phyloP scores from a whole-genome alignment of 2,329 filamentous ascomycete genomes.

The Penicillium sp. region DNA sequence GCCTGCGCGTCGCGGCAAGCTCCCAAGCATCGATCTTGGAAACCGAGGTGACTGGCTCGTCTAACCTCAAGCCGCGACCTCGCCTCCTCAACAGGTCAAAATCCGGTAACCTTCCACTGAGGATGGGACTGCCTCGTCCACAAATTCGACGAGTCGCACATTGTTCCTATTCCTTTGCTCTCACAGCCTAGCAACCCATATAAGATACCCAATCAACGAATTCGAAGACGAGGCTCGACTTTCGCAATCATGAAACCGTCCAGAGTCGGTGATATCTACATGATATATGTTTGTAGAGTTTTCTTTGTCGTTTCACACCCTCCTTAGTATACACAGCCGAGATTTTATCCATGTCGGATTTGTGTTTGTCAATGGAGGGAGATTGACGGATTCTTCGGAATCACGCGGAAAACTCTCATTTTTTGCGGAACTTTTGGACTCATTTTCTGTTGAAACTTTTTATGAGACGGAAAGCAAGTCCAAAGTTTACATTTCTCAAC shows the following conservation, averaged over 20 bases:
- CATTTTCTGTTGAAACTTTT: slow-evolving; percentile 14
- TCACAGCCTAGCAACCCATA: background rate
- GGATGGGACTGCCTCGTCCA: background rate
- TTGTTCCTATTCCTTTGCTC: background rate
- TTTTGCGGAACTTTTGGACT: slow-evolving; percentile 21
- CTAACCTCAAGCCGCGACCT: no score
- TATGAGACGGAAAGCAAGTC: slow-evolving; percentile 13
- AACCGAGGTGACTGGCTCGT: no score
- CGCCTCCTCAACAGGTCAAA: no score
- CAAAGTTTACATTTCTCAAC: slow-evolving; percentile 20
- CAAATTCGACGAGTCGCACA: background rate
- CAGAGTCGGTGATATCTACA: background rate
- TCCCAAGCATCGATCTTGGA: no score
- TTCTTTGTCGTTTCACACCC: slow-evolving; percentile 8
- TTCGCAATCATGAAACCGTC: background rate
- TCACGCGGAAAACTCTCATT: slow-evolving; percentile 24
- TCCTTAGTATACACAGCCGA: slow-evolving; percentile 42
- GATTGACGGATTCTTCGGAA: slow-evolving; percentile 25
- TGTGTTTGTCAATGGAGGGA: slow-evolving; percentile 43
- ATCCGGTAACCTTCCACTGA: no score
- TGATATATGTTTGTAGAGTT: background rate
- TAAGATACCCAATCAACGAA: slow-evolving; percentile 12
- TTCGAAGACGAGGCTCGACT: slow-evolving; percentile 4
- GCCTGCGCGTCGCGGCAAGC: no score
- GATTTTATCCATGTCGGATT: slow-evolving; percentile 35